phyloP scores from a whole-genome alignment of 1,284 basidiomycete species.

The Leccinum pseudoinsigne region DNA sequence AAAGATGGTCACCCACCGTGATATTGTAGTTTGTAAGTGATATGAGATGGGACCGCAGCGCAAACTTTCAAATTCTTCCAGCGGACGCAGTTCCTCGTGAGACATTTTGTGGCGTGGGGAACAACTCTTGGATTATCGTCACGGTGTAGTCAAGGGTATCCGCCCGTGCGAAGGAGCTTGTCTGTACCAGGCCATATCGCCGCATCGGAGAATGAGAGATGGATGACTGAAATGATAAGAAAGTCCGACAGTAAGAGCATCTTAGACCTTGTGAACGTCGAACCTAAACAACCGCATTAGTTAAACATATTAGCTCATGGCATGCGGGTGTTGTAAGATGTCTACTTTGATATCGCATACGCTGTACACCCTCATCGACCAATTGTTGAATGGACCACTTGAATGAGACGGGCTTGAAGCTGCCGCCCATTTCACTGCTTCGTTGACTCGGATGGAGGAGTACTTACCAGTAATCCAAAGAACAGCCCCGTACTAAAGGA shows the following conservation, averaged over 20 bases:
- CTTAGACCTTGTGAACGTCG: not conserved
- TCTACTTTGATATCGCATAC: not conserved
- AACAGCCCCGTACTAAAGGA: not conserved
- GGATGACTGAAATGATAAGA: not conserved
- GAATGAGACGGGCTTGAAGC: not conserved
- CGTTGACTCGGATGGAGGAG: not conserved
- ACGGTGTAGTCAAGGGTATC: not conserved
- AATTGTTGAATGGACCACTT: not conserved
- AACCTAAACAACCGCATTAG: not conserved
- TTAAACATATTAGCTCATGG: not conserved
- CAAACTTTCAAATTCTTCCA: not conserved
- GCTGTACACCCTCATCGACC: not conserved
- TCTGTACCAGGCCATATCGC: not conserved
- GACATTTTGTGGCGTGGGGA: not conserved
- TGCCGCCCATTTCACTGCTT: not conserved
- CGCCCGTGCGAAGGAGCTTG: not conserved
- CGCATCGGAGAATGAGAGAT: not conserved
- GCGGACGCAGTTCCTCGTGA: not conserved
- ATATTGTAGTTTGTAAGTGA: not conserved
- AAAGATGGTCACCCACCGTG: not conserved
- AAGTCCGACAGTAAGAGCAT: not conserved
- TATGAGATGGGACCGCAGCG: not conserved
- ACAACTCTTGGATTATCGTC: not conserved
- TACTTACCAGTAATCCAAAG: not conserved
- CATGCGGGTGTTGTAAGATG: not conserved